Base-by-base conservation (phyloP, 352 stramenopile genomes). In the Globisporangium carolinianum region DNA sequence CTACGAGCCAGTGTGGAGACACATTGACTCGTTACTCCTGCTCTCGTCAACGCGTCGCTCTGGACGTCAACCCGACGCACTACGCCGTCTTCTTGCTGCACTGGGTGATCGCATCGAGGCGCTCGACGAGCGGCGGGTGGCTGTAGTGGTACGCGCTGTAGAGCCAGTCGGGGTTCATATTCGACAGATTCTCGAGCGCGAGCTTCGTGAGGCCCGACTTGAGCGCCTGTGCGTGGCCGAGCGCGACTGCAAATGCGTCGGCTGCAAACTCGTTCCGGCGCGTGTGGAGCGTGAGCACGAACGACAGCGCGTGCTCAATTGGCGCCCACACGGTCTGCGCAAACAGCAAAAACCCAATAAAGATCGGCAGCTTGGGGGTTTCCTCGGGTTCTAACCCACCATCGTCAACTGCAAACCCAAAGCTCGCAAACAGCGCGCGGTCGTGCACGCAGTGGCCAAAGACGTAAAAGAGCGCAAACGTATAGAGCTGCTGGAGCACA, bases 141-240 rank as follows among this genome's bases (percentile, higher is more conserved):
- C 80, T 97, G 77, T 99, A 98, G 79, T 99, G 96, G 68, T 98
- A 98, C 11, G 86, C 90, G 39, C 83, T 96, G 76, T 98, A 99
- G 63, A 94, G 86, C 56, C 54, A 62, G 74, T 99, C 96, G 43
- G 93, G 89, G 68, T 97, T 97, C 91, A 99, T 98, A 66, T 98
- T 98, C 64, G 86, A 87, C 32, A 99, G 73, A 69, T 99, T 99
- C 69, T 98, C 95, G 56, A 98, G 83, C 69, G 92, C 86, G 51
- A 99, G 96, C 79, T 99, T 99, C 49, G 90, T 95, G 43, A 99
- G 83, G 6, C 95, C 97, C 38, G 81, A 94, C 70, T 98, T 91
- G 38, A 99, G 77, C n/a, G 78, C 79, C 42, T 83, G 61, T 15
- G 82, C 93, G 69, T 97, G 87, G 5, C 89, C 94, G 6, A 99